Evolutionary conservation across 2,329 filamentous ascomycete species (phyloP).

Genomic region (Domatiomyces globalis): DNA sequence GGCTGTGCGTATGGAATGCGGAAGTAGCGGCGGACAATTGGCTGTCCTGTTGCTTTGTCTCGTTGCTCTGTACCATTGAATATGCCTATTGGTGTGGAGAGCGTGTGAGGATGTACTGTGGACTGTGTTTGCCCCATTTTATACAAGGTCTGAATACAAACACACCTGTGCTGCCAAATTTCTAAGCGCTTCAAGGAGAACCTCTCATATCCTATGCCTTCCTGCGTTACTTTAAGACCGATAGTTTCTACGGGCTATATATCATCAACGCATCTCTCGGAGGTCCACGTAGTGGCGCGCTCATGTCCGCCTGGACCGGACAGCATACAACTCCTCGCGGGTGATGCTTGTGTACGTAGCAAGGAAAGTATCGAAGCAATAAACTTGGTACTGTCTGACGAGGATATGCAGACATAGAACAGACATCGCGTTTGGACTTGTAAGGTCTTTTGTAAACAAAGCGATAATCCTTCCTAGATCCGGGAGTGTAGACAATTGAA

Average conservation of each 20-base stretch:
- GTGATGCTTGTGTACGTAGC: no score
- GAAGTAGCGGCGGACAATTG: slow-evolving; percentile 21
- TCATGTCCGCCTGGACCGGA: neutral
- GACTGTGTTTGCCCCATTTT: slow-evolving; percentile 15
- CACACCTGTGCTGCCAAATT: no score
- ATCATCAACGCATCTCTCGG: neutral
- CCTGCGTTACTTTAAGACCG: neutral
- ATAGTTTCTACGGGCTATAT: neutral
- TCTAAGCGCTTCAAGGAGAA: neutral
- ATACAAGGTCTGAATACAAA: neutral
- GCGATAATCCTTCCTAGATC: neutral
- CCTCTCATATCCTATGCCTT: neutral
- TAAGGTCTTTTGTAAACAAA: no score
- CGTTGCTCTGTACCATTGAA: slow-evolving; percentile 14
- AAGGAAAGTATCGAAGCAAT: neutral
- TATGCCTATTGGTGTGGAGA: slow-evolving; percentile 12
- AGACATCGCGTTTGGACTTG: neutral
- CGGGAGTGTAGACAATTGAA: neutral
- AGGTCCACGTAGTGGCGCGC: neutral
- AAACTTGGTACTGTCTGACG: no score
- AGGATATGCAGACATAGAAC: no score
- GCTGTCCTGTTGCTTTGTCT: slow-evolving; percentile 5
- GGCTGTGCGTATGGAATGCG: slow-evolving; percentile 29
- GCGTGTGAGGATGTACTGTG: slow-evolving; percentile 10
- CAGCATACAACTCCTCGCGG: neutral